phyloP scores from a whole-genome alignment of 768 basidiomycete genomes.

The Psilocybe cubensis region DNA sequence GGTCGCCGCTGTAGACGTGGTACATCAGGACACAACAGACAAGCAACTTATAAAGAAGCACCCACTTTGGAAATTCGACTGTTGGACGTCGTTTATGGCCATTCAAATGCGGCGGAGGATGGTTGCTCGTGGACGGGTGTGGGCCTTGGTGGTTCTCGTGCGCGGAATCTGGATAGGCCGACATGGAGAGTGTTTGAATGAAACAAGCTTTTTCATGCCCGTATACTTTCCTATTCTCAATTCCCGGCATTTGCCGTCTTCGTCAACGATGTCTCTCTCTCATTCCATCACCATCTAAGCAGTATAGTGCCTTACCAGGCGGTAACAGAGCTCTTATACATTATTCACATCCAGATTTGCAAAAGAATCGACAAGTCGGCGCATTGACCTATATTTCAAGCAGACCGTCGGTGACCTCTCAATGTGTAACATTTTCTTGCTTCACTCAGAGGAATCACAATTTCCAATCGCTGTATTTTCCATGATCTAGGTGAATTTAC shows the following conservation, averaged over 20 bases:
- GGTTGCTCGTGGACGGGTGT: conserved; percentile 25
- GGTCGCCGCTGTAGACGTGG: conserved; percentile 29
- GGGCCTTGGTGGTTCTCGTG: conserved; percentile 21
- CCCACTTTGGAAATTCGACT: conserved; percentile 31
- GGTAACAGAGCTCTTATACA: no score
- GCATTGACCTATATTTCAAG: no score
- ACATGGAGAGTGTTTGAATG: conserved; percentile 14
- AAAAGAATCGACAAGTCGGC: no score
- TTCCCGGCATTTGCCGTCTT: conserved; percentile 22
- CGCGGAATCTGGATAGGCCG: conserved; percentile 22
- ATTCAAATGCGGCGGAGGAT: conserved; percentile 25
- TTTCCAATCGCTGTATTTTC: no score
- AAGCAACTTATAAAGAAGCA: conserved; percentile 22
- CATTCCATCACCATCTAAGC: background rate
- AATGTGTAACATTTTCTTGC: no score
- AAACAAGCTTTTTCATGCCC: background rate
- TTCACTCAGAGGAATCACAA: no score
- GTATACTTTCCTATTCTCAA: background rate
- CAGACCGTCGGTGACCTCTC: no score
- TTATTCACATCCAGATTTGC: no score
- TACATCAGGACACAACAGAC: conserved; percentile 20
- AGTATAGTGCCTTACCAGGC: no score
- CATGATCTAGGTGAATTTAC: background rate
- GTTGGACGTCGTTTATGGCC: conserved; percentile 32
- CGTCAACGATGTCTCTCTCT: background rate